Evolutionary conservation across 177 flowering plant genomes (phyloP).

Genomic region (Tripterygium wilfordii): DNA sequence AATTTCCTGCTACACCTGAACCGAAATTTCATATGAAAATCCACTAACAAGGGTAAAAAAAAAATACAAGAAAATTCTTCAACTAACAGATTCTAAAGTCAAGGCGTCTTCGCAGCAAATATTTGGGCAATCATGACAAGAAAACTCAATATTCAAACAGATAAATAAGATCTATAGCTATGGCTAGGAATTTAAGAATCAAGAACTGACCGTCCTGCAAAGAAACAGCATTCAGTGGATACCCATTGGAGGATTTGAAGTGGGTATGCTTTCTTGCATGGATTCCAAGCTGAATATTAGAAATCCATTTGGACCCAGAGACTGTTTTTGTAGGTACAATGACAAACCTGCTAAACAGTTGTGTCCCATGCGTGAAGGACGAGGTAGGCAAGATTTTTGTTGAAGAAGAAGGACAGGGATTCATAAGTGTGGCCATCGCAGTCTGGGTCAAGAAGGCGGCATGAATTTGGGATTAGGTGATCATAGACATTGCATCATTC

Average conservation of each 20-base stretch:
- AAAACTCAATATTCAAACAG: background rate
- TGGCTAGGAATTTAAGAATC: background rate
- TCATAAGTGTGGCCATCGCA: slow-evolving; percentile 23
- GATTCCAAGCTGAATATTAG: slow-evolving; percentile 17
- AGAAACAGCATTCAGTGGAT: slow-evolving; percentile 29
- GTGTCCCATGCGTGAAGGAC: slow-evolving; percentile 15
- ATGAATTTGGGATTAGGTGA: background rate
- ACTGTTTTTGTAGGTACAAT: slow-evolving; percentile 14
- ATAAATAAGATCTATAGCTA: background rate
- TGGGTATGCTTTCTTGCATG: slow-evolving; percentile 22
- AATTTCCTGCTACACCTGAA: slow-evolving; percentile 25
- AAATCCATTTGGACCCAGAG: slow-evolving; percentile 25
- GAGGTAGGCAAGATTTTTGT: background rate
- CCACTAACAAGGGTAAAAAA: too few species aligned
- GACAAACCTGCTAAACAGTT: slow-evolving; percentile 5
- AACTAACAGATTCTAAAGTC: too few species aligned
- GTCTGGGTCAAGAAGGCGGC: too few species aligned
- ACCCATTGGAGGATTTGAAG: slow-evolving; percentile 64
- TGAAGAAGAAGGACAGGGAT: slow-evolving; percentile 13
- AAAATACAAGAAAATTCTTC: too few species aligned
- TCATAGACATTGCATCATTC: background rate
- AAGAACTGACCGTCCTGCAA: slow-evolving; percentile 30
- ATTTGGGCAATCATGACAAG: background rate
- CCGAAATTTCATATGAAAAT: slow-evolving; percentile 1
- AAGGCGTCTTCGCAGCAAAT: too few species aligned